Percentiles rank a stretch among this genome's conserved stretches.
These are phyloP conservation scores for Dactylis glomerata DNA, from an alignment of 176 grass and related monocot genomes.

Conservation along the genomic window DNA sequence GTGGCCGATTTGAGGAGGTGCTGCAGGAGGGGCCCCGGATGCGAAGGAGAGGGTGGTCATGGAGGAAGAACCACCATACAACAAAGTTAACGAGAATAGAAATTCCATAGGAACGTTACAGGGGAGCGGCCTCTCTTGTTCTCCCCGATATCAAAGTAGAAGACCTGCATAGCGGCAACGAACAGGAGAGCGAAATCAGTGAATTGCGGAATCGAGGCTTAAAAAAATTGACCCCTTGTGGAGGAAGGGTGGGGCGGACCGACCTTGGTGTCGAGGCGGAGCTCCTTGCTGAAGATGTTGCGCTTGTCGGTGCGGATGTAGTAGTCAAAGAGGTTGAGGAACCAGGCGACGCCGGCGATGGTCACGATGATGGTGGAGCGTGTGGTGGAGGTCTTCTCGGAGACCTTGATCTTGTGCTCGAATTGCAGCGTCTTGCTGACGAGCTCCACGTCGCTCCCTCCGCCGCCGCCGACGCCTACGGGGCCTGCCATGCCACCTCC, in stretches of 20 bases:
- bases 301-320: slow-evolving; percentile 91
- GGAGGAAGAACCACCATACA: neutral
- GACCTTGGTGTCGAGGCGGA: slow-evolving; percentile 89
- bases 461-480: slow-evolving; percentile 36
- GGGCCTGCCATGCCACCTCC: slow-evolving; percentile 21
- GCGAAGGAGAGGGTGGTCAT: no score
- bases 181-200: neutral
- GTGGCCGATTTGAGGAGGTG: no score
- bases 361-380: slow-evolving; percentile 97
- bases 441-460: slow-evolving; percentile 80
- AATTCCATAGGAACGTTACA: neutral
- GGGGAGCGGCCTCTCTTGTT: slow-evolving; percentile 98
- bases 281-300: slow-evolving; percentile 93
- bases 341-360: slow-evolving; percentile 76
- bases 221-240: neutral
- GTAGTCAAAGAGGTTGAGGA: slow-evolving; percentile 91
- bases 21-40: no score
- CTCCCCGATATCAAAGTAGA: slow-evolving; percentile 95
- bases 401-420: slow-evolving; percentile 99
- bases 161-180: slow-evolving; percentile 48
- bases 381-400: slow-evolving; percentile 89
- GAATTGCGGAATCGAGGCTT: neutral
- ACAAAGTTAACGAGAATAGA: neutral
- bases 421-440: slow-evolving; percentile 99
- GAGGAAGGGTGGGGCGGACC: neutral